Percentiles rank a stretch among this genome's conserved stretches.
These are phyloP conservation scores for Rubia tinctorum DNA, from an alignment of 305 asterid genomes.

Conservation along the genomic window DNA sequence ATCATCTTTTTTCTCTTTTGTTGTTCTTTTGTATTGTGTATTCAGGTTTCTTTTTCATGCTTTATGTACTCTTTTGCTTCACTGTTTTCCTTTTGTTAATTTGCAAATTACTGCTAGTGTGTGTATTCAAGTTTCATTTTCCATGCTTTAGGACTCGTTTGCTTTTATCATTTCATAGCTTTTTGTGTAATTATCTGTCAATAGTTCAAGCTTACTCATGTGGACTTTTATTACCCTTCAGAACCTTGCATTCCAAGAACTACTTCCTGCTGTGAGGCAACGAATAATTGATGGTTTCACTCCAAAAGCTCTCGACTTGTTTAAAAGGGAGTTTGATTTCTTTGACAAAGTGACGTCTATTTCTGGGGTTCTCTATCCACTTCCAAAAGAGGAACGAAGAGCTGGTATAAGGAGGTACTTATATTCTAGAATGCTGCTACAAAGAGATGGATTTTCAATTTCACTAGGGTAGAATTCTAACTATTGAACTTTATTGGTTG, in stretches of 20 bases:
- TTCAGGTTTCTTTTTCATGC: not conserved
- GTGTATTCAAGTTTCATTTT: not conserved
- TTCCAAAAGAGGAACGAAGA: conserved; percentile 96
- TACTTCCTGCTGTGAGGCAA: conserved; percentile 85
- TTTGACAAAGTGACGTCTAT: conserved; percentile 98
- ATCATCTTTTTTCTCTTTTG: not conserved
- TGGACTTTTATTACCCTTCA: conserved; percentile 32
- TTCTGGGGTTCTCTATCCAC: conserved; percentile 89
- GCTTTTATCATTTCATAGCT: not conserved
- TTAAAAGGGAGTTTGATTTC: conserved; percentile 92
- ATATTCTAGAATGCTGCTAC: not conserved
- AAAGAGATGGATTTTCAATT: conserved; percentile 13
- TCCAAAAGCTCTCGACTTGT: conserved; percentile 73
- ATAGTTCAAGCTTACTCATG: conserved; percentile 9
- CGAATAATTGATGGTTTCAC: conserved; percentile 81
- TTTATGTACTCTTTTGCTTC: not conserved
- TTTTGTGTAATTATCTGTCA: conserved; percentile 10
- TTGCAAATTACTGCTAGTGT: not conserved
- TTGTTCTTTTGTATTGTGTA: not conserved
- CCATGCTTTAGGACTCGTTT: not conserved
- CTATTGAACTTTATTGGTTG: conserved; percentile 20
- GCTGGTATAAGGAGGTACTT: conserved; percentile 92
- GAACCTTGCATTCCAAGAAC: conserved; percentile 65
- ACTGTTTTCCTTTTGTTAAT: conserved; percentile 1
- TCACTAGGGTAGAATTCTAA: conserved; percentile 5